Evolutionary conservation across 495 filamentous ascomycete genomes (phyloP), one percentile per base, ranked within the genome.

Genomic region (Chaetomium tenue): DNA sequence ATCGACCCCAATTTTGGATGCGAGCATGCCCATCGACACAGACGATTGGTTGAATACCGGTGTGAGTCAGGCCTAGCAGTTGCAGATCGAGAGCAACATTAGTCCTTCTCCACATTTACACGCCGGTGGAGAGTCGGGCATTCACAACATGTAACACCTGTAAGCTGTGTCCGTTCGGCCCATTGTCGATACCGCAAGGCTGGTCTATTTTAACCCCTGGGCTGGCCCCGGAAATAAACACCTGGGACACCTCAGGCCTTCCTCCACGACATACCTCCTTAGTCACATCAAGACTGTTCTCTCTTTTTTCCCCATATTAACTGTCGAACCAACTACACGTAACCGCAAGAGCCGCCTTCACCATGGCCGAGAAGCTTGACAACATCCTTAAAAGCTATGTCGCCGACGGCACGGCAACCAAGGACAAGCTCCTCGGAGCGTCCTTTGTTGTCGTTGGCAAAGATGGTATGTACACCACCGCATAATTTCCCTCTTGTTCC

Each of bases 371-470:
- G 46, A 72, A 54, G 20, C 69, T 75, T 40, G 48, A 71, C 50
- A 42, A 26, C 16, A 72, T 75, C 42, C 68, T 75, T 13, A 22
- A 50, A n/a, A 47, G 55, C 9, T 61, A 74, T 57, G 56, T 67
- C 56, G 62, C 63, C 40, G 26, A 61, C 5, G 61, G 44, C 15
- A 54, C 52, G 13, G 57, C 67, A 28, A 72, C 70, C 3, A 71
- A 65, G 26, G 56, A 71, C 64, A 75, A 72, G 63, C 37, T 76
- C 13, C 66, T 73, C 20, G 74, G 74, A 22, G 73, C 69, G 1
- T 58, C 73, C 13, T 73, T 75, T 42, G 22, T 73, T 4, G 71
- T 76, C 16, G 68, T 67, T 9, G 65, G 61, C 57, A 71, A 70
- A 63, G 60, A 74, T 63, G 67, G 71, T 68, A 47, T 40, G 39